A percentile compares a stretch with the other conserved stretches of the same genome.
phyloP scores from a whole-genome alignment of 495 filamentous ascomycete species.

The Talaromyces wortmannii region DNA sequence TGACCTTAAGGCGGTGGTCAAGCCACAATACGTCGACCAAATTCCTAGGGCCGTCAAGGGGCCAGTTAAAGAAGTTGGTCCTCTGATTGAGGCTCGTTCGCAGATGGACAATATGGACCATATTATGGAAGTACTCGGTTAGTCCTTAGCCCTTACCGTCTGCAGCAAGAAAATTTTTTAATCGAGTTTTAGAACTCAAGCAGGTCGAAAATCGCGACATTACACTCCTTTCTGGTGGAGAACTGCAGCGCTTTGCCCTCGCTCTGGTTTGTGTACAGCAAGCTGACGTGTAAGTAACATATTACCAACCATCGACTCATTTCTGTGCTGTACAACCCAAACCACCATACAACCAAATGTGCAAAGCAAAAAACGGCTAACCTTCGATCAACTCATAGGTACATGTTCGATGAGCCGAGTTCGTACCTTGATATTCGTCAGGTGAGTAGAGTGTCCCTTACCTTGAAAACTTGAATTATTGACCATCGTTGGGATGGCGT shows the following conservation, averaged over 20 bases:
- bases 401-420: conserved; percentile 99
- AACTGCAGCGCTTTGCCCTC: conserved; percentile 96
- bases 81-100: conserved; percentile 64
- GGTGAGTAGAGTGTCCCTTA: neutral
- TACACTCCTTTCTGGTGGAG: conserved; percentile 84
- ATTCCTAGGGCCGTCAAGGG: conserved; percentile 86
- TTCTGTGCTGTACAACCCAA: conserved; percentile 4
- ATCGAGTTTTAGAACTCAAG: conserved; percentile 56
- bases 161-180: conserved; percentile 9
- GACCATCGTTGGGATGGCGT: no score
- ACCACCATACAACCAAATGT: neutral
- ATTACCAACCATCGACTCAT: conserved; percentile 4
- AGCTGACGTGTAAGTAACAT: conserved; percentile 72
- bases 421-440: conserved; percentile 78
- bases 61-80: conserved; percentile 65
- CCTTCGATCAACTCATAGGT: conserved; percentile 35
- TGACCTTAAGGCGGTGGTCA: conserved; percentile 91
- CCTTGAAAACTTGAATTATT: neutral
- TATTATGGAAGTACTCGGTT: conserved; percentile 77
- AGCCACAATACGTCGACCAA: conserved; percentile 98
- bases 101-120: conserved; percentile 77
- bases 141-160: conserved; percentile 4
- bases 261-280: conserved; percentile 92
- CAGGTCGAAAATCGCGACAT: conserved; percentile 88
- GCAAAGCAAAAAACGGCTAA: conserved; percentile 8